Percentiles rank a stretch among this genome's conserved stretches.
Evolutionary conservation across 1,284 basidiomycete species (phyloP).

Genomic region (Leucoagaricus sp.): DNA sequence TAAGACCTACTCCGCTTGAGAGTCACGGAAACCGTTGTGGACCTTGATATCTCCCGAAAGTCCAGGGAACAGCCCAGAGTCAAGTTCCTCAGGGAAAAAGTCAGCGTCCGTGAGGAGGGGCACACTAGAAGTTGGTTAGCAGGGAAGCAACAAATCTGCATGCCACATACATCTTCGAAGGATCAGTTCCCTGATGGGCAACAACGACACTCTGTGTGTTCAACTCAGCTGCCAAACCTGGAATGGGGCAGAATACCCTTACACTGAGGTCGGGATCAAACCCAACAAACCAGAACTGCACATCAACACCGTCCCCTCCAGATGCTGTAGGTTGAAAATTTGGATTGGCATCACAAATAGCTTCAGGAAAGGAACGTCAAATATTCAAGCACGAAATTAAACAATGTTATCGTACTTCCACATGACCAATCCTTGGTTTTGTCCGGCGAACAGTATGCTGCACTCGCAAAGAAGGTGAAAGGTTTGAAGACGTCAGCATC

Average conservation of each 20-base stretch:
- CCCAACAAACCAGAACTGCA: conserved; percentile 48
- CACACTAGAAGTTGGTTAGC: conserved; percentile 10
- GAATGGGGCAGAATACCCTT: neutral
- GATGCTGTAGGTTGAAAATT: conserved; percentile 37
- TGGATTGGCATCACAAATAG: conserved; percentile 48
- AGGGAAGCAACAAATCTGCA: neutral
- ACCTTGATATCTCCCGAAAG: conserved; percentile 38
- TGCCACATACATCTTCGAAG: conserved; percentile 41
- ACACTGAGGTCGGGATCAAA: conserved; percentile 33
- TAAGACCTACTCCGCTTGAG: conserved; percentile 40
- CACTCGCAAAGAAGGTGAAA: conserved; percentile 41
- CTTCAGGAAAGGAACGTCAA: conserved; percentile 31
- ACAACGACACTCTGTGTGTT: conserved; percentile 16
- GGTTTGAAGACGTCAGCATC: conserved; percentile 49
- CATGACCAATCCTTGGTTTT: conserved; percentile 33
- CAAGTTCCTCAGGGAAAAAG: conserved; percentile 35
- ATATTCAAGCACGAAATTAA: conserved; percentile 2
- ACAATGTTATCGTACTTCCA: conserved; percentile 24
- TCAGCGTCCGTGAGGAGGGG: conserved; percentile 51
- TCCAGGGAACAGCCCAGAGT: conserved; percentile 49
- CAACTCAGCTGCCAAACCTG: neutral
- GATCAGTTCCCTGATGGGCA: conserved; percentile 44
- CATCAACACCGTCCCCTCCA: conserved; percentile 46
- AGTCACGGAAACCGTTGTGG: conserved; percentile 50
- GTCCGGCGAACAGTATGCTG: conserved; percentile 35